Base-by-base conservation (phyloP, 495 filamentous ascomycete species). In the Echria macrotheca region DNA sequence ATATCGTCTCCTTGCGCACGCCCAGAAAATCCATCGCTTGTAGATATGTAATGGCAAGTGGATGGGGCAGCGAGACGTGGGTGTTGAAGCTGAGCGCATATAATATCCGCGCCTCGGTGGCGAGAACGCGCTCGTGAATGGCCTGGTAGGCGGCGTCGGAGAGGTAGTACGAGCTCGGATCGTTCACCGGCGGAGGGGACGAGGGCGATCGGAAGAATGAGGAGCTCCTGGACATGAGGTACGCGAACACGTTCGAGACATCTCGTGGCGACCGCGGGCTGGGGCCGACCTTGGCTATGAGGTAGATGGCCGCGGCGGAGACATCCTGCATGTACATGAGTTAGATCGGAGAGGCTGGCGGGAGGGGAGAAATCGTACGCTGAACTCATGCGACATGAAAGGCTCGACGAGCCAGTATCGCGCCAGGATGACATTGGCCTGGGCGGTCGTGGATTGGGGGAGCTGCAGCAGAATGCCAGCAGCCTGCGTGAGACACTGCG, bases 21-120 rank as follows among this genome's bases (percentile, higher is more conserved):
- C 45, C 53, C 40, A 64, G 52, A 50, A 80, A 86, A 31, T 85
- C 86, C 9, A 98, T 77, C 3, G 93, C 82, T 66, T 97, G 91
- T 0, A 96, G 77, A 68, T 97, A 98, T 4, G 90, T 97, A 44
- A 97, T 75, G 25, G 84, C 86, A n/a, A 96, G 76, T 1, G 86
- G 79, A 56, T 97, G 89, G 0, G 93, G 93, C 1, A 95, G 73
- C 1, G 84, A 79, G 10, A 91, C 83, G 57, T 93, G 86, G 5
- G 84, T 87, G 57, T 91, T 76, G 67, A 96, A 96, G 21, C 83
- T 79, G 0, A 96, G 69, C 0, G 81, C 72, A 47, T 82, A 81
- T 0, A 96, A 76, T 19, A 96, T 80, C 33, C 80, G 74, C 4
- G 83, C 77, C 61, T 98, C 93, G 29, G 80, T 74, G 17, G 75